Conservation (phyloP, 352 stramenopile genomes). For the Phytophthora fragariaefolia region DNA sequence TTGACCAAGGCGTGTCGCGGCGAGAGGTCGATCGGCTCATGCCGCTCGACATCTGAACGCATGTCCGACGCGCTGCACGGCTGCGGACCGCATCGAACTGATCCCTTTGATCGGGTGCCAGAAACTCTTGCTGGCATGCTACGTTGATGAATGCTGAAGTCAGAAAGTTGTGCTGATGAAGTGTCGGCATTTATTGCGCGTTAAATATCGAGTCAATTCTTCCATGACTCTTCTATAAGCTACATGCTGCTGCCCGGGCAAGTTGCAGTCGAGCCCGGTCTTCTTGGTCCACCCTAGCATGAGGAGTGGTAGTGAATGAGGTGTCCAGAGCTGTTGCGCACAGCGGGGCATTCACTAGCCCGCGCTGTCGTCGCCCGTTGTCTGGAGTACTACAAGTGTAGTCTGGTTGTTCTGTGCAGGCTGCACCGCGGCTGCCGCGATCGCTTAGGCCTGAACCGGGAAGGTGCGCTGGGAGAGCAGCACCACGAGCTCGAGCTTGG, state of each 20-base stretch:
- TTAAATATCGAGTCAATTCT: conserved; percentile 43
- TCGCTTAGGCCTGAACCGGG: conserved; percentile 48
- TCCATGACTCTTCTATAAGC: conserved; percentile 33
- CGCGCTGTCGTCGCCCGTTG: conserved; percentile 9
- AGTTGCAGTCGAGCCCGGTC: conserved; percentile 6
- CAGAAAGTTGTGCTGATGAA: conserved; percentile 26
- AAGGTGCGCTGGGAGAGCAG: conserved; percentile 82
- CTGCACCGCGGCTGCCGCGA: conserved; percentile 2
- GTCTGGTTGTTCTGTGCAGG: conserved; percentile 35
- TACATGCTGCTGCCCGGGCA: conserved; percentile 23
- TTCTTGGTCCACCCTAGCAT: conserved; percentile 29
- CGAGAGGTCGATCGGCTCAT: conserved; percentile 39
- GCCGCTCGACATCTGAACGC: conserved; percentile 37
- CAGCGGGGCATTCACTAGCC: conserved; percentile 15
- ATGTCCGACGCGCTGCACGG: neutral
- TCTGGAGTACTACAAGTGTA: conserved; percentile 38
- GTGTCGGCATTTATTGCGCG: conserved; percentile 31
- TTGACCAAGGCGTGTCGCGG: conserved; percentile 36
- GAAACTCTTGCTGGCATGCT: conserved; percentile 18
- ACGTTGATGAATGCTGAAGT: conserved; percentile 18
- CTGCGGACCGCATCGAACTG: conserved; percentile 13
- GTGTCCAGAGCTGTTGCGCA: conserved; percentile 12
- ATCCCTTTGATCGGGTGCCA: conserved; percentile 13
- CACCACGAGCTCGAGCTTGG: conserved; percentile 74
- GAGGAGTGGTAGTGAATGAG: conserved; percentile 8